phyloP scores from a whole-genome alignment of 768 basidiomycete genomes.

The Sarcodon sp. region DNA sequence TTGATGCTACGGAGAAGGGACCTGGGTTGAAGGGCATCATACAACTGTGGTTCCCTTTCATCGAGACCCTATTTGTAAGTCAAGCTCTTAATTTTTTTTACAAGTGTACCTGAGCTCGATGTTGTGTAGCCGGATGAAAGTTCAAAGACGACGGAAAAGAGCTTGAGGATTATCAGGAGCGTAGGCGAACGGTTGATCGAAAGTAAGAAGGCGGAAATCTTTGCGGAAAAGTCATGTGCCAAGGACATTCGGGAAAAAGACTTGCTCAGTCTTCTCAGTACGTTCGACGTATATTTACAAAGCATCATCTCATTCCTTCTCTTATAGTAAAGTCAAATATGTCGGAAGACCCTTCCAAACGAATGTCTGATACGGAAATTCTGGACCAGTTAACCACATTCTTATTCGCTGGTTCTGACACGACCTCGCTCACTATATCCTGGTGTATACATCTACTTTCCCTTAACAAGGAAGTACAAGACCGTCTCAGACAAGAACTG shows the following conservation, averaged over 20 bases:
- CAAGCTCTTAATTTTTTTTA: neutral
- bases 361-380: slow-evolving; percentile 81
- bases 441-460: slow-evolving; percentile 27
- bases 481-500: slow-evolving; percentile 26
- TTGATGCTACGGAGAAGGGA: slow-evolving; percentile 52
- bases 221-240: slow-evolving; percentile 35
- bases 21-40: slow-evolving; percentile 30
- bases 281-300: slow-evolving; percentile 14
- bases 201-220: slow-evolving; percentile 64
- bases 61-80: slow-evolving; percentile 45
- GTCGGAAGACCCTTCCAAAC: slow-evolving; percentile 54
- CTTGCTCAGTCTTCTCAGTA: slow-evolving; percentile 64
- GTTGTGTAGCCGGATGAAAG: slow-evolving; percentile 37
- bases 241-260: slow-evolving; percentile 51
- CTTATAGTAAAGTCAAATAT: slow-evolving; percentile 70
- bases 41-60: slow-evolving; percentile 45
- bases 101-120: neutral
- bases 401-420: slow-evolving; percentile 44
- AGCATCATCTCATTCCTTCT: neutral
- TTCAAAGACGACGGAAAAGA: slow-evolving; percentile 34
- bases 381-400: slow-evolving; percentile 80
- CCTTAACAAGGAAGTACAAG: slow-evolving; percentile 21
- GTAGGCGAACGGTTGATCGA: slow-evolving; percentile 68
- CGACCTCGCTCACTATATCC: slow-evolving; percentile 21
- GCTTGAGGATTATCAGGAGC: slow-evolving; percentile 48